Evolutionary conservation across 176 grass and related monocot genomes (phyloP), one percentile per base, ranked within the genome.

Genomic region (Paspalum notatum): DNA sequence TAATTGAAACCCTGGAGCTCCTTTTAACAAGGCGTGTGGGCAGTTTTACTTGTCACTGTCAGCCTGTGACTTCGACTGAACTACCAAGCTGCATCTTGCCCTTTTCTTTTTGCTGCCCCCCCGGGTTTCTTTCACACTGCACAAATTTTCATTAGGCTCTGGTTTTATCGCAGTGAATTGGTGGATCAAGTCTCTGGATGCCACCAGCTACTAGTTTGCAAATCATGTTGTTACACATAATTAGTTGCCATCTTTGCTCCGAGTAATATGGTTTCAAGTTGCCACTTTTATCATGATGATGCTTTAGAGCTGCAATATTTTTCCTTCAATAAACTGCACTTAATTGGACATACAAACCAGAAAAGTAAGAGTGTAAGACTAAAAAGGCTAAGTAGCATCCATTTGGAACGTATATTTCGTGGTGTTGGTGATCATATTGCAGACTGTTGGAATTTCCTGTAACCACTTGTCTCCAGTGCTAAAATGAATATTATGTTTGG

Each of bases 11-110:
- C 18, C 48, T 66, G 25, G 11, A 43, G 0, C 37, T 9, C 42
- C 45, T 16, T 70, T 57, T 52, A 24, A 42, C 15, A 68, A 8
- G 12, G 43, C 13, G 18, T 17, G 13, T 17, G 47, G 18, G n/a
- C 26, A 53, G 7, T 39, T 66, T 49, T 41, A 12, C 18, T 11
- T 64, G 10, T 69, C 5, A 25, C 16, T n/a, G 22, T 57, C 45
- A 32, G 32, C 32, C 32, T 83, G 56, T 39, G 44, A 45, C 49
- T 64, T 12, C 37, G 27, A 40, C 26, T 66, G 72, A 87, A 63
- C 18, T 15, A 44, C 8, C 12, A 18, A 26, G 21, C 20, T 27
- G 16, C n/a, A 46, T 65, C 10, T 75, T 74, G 32, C 32, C 32
- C 32, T 32, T 32, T 32, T 32, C 3, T 32, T 32, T 32, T 32